Base-by-base conservation (phyloP, 768 basidiomycete genomes). In the Lactifluus subvellereus region DNA sequence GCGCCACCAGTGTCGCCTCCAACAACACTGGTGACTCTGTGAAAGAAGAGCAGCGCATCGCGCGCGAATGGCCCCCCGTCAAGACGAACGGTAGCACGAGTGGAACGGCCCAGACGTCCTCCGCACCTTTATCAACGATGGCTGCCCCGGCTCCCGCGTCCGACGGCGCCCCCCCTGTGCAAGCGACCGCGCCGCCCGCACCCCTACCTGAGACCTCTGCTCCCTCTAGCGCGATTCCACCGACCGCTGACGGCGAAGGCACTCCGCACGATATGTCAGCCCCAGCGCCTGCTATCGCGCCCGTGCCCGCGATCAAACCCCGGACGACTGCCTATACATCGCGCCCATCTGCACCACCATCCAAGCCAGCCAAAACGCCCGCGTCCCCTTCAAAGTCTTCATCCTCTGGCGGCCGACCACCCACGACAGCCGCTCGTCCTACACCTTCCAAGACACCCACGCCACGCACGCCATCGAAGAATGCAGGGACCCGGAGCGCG, bases 1-100 rank as follows among this genome's bases (percentile, higher is more conserved):
- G 88, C 62, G 86, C 85, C 67, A 79, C 82, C n/a, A 89, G 85
- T 67, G 86, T 84, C 62, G 74, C 80, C 20, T 87, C 87, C 33
- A 83, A 89, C 67, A 76, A 76, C 58, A 80, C 83, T 8, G 82
- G 84, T 48, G 88, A 90, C 71, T 80, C 85, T 13, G 75, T 77
- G 38, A 85, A 82, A 72, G 86, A 85, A 69, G 88, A 89, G 69
- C 70, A 75, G 43, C 87, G 83, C 74, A 88, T 87, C 72, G 84
- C 81, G 70, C 81, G 83, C 49, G 91, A 91, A 78, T 90, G 88
- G 88, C 88, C 89, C 7, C 89, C 75, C 2, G 38, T 63, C 55
- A 68, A 59, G 62, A 54, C 59, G 20, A 65, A 65, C 45, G 49
- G 47, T 27, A 48, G 7, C 49, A 18, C 49, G 4, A 58, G 14